Evolutionary conservation across 768 basidiomycete species (phyloP).

Genomic region (Tylopilus sp.): DNA sequence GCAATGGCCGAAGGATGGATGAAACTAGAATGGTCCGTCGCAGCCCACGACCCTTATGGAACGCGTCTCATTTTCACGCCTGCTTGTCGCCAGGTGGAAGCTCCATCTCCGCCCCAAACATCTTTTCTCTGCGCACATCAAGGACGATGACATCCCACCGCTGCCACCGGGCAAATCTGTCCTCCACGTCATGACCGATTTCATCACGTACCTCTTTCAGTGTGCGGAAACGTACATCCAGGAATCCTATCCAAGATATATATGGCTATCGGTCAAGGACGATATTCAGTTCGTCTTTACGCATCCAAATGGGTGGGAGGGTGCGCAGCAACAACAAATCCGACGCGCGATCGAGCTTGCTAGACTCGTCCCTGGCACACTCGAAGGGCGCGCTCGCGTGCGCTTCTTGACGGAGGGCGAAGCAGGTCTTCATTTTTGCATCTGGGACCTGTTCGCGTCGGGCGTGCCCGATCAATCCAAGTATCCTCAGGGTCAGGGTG

Average conservation of each 20-base stretch:
- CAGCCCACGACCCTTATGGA: not conserved
- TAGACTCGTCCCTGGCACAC: constrained; percentile 42
- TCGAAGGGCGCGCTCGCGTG: constrained; percentile 37
- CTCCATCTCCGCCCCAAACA: constrained; percentile 37
- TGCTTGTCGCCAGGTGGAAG: constrained; percentile 26
- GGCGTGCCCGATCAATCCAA: constrained; percentile 8
- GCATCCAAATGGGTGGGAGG: constrained; percentile 65
- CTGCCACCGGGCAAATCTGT: constrained; percentile 39
- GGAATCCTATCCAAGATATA: constrained; percentile 39
- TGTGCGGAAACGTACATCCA: constrained; percentile 43
- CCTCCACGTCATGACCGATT: constrained; percentile 42
- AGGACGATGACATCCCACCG: constrained; percentile 32
- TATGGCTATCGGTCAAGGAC: constrained; percentile 42
- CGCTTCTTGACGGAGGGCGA: constrained; percentile 59
- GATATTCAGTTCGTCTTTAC: constrained; percentile 48
- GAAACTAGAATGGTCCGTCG: constrained; percentile 41
- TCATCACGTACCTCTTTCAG: constrained; percentile 39
- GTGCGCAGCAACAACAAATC: constrained; percentile 50
- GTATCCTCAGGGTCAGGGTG: constrained; percentile 23
- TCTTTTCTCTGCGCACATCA: constrained; percentile 21
- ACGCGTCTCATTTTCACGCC: not conserved
- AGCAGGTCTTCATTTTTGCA: constrained; percentile 55
- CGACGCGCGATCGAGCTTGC: constrained; percentile 48
- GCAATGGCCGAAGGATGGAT: constrained; percentile 39
- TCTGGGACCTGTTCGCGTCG: constrained; percentile 31